A percentile compares a stretch with the other conserved stretches of the same genome.
These are phyloP conservation scores for Glycine soja DNA, from an alignment of 306 rosid species.

Conservation along the genomic window DNA sequence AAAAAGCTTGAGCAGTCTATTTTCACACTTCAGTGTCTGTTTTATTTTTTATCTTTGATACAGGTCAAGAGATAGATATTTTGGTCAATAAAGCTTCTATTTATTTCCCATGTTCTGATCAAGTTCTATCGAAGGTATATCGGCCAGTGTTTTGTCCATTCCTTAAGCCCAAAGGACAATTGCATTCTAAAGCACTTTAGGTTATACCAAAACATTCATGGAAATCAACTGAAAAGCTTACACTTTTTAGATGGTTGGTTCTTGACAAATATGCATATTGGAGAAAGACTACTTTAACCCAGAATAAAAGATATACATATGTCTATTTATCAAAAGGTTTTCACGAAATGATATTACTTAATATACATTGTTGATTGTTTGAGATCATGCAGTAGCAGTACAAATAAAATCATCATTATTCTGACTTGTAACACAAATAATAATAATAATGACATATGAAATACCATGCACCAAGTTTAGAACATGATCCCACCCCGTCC, in stretches of 20 bases:
- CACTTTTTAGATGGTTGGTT: neutral
- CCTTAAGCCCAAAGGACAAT: slow-evolving; percentile 25
- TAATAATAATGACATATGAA: neutral
- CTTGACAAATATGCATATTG: neutral
- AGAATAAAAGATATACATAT: slow-evolving; percentile 2
- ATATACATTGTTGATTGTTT: neutral
- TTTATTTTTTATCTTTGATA: neutral
- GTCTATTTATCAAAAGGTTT: slow-evolving; percentile 17
- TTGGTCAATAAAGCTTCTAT: neutral
- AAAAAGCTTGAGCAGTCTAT: neutral
- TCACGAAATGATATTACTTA: neutral
- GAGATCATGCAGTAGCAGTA: neutral
- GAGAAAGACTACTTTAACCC: neutral
- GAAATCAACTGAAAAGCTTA: slow-evolving; percentile 1
- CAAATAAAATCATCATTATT: neutral
- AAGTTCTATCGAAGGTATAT: neutral
- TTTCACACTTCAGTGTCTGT: neutral
- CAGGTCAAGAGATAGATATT: neutral
- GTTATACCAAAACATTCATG: neutral
- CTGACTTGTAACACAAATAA: slow-evolving; percentile 7
- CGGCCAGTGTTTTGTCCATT: neutral
- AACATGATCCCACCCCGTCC: slow-evolving; percentile 17
- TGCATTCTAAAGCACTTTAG: neutral
- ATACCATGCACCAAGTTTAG: slow-evolving; percentile 12
- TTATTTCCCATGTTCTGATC: neutral